Percentiles rank a stretch among this genome's conserved stretches.
These are phyloP conservation scores for Hypoxylon fuscum DNA, from an alignment of 495 filamentous ascomycete genomes.

Conservation along the genomic window DNA sequence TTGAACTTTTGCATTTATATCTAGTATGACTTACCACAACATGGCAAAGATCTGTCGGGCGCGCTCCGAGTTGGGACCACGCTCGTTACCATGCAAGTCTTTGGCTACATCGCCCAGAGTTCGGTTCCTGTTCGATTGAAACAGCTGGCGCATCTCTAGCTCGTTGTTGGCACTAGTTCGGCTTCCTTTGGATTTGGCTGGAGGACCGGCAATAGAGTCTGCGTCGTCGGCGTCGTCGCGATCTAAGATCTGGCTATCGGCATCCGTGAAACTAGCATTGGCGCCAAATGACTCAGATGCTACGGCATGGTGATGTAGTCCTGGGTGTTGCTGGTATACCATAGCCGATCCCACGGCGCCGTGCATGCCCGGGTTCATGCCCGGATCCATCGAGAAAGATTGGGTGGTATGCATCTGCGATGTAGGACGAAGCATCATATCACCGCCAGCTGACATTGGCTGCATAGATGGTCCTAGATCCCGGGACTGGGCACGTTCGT, in stretches of 20 bases:
- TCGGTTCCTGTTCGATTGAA: constrained; percentile 77
- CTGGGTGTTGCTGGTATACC: constrained; percentile 60
- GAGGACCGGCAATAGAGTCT: constrained; percentile 58
- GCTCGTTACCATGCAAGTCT: constrained; percentile 71
- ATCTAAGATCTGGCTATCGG: constrained; percentile 72
- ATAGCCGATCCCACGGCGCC: constrained; percentile 59
- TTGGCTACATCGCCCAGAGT: constrained; percentile 82
- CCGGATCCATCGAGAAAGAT: constrained; percentile 59
- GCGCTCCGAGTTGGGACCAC: constrained; percentile 84
- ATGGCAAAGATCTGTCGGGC: constrained; percentile 97
- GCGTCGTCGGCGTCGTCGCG: constrained; percentile 72
- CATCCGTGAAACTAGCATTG: constrained; percentile 70
- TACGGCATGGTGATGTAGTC: constrained; percentile 57
- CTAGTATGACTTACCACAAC: constrained; percentile 77
- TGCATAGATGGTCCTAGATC: constrained; percentile 46
- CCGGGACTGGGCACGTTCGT: constrained; percentile 57
- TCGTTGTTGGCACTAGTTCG: constrained; percentile 84
- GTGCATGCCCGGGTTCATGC: constrained; percentile 57
- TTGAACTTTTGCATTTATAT: too few relatives aligned
- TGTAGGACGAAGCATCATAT: constrained; percentile 69
- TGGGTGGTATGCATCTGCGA: constrained; percentile 64
- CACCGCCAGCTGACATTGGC: constrained; percentile 71
- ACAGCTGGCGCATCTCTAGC: constrained; percentile 86
- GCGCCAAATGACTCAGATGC: constrained; percentile 61
- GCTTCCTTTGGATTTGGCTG: constrained; percentile 66